Evolutionary conservation across 2,329 filamentous ascomycete genomes (phyloP), one percentile per base, ranked within the genome.

Genomic region (Phymatotrichopsis omnivora): DNA sequence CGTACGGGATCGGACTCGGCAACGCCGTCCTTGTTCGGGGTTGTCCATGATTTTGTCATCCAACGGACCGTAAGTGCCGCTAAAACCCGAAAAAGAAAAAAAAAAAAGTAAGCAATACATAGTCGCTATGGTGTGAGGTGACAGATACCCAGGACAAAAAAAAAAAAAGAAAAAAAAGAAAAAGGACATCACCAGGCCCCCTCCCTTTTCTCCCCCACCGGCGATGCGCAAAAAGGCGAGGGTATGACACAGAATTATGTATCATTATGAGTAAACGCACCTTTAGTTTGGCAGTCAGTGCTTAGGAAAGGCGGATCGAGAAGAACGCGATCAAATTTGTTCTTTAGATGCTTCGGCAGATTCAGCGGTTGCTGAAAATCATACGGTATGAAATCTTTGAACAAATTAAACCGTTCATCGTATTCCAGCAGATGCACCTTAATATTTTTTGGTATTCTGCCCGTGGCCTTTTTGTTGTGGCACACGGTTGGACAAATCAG

Each of bases 251-350:
- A n/a, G n/a, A n/a, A n/a, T n/a, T n/a, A n/a, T n/a, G n/a, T n/a
- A n/a, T n/a, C n/a, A n/a, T n/a, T n/a, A n/a, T n/a, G n/a, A n/a
- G n/a, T n/a, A 12, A 11, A 57, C 64, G 55, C 56, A 81, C 79
- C 68, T 68, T 85, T 86, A 0, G 81, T 85, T 61, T 89, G 82
- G 60, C 83, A 89, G 59, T 89, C 82, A 51, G 82, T 74, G 61
- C 76, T 85, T 27, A 89, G 67, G 61, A 89, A 89, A 0, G 84
- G 84, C 7, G 84, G 84, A 60, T 91, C 84, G 56, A 74, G 75
- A 43, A 87, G 79, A 49, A 89, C 72, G 42, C 76, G 72, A 62
- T 85, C 79, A 35, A 80, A 74, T 16, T 64, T 67, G 16, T 73
- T 75, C 35, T 56, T 56, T 20, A 58, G 45, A 4, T 49, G 43